Base-by-base conservation (phyloP, 202 grass and related monocot genomes). In the Digitaria exilis region DNA sequence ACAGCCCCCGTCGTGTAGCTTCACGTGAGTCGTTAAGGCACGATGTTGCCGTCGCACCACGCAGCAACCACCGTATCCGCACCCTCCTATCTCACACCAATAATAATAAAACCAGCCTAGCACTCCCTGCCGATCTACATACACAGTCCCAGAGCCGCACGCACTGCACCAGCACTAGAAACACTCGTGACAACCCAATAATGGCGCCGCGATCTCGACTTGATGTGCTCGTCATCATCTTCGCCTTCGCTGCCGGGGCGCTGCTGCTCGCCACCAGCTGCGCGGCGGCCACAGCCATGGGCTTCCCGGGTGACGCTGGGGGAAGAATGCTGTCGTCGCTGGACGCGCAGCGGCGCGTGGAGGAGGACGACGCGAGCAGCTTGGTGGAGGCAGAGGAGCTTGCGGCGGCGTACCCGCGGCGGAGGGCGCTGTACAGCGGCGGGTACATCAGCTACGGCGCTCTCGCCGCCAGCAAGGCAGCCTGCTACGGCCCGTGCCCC, bases 401-500 rank as follows among this genome's bases (percentile, higher is more conserved):
- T n/a, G 64, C 21, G 28, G 65, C 29, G 17, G 75, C 83, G 65
- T 79, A 71, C 24, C 75, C 75, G 22, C 65, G 32, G 55, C 41
- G 83, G 65, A 61, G 75, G 55, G 31, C 46, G 30, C 75, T 85
- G 15, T 78, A 79, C 43, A 5, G 6, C 7, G 14, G 17, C 55
- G 22, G 14, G 55, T 51, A 2, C 24, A 7, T 42, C 75, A 0
- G 18, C 75, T 85, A 85, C 75, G 45, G 13, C 28, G 42, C 8
- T 43, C 54, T 85, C 2, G 0, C 1, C 1, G 74, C 52, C 54
- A 85, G 9, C 83, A n/a, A 85, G 54, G 83, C 83, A 3, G 75
- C 75, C 7, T 85, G 83, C 74, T 85, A 85, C 65, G 83, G 83
- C 2, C 17, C 83, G 9, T 85, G 83, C 54, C 30, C 74, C 1